Conservation (phyloP, 2,329 filamentous ascomycete genomes). For the Colletotrichum chrysophilum region DNA sequence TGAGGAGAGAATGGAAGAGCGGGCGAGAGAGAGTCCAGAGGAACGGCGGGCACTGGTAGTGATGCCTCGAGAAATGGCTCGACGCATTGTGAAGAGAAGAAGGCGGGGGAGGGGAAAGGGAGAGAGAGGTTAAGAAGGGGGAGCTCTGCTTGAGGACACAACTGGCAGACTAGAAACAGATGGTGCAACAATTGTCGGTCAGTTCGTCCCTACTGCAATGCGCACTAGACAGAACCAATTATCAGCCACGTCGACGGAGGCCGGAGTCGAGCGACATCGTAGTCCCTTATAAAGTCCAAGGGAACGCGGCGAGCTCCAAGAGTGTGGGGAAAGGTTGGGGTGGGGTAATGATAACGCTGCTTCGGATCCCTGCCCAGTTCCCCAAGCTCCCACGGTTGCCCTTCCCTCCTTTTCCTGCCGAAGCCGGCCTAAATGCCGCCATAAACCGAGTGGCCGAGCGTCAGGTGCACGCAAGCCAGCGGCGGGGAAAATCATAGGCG, state of each 20-base stretch:
- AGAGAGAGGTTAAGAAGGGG: not conserved
- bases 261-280: conserved; percentile 16
- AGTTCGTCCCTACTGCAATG: not conserved
- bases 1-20: conserved; percentile 28
- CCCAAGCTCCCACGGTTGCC: not conserved
- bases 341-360: conserved; percentile 15
- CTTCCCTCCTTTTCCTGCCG: not conserved
- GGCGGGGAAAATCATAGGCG: not conserved
- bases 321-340: conserved; percentile 20
- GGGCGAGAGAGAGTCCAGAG: conserved; percentile 29
- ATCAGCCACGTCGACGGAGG: conserved; percentile 9
- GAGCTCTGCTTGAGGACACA: not conserved
- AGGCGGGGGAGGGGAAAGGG: not conserved
- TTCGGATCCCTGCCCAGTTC: not conserved
- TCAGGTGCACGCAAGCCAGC: not conserved
- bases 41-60: conserved; percentile 39
- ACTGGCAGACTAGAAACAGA: conserved; percentile 7
- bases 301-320: conserved; percentile 14
- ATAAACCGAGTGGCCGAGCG: conserved; percentile 18
- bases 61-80: conserved; percentile 46
- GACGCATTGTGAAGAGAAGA: conserved; percentile 45
- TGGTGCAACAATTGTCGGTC: not conserved
- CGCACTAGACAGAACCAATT: conserved; percentile 1
- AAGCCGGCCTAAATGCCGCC: conserved; percentile 21
- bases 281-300: conserved; percentile 19